phyloP scores from a whole-genome alignment of 1,139 yeast genomes.

The Pichia sp. region DNA sequence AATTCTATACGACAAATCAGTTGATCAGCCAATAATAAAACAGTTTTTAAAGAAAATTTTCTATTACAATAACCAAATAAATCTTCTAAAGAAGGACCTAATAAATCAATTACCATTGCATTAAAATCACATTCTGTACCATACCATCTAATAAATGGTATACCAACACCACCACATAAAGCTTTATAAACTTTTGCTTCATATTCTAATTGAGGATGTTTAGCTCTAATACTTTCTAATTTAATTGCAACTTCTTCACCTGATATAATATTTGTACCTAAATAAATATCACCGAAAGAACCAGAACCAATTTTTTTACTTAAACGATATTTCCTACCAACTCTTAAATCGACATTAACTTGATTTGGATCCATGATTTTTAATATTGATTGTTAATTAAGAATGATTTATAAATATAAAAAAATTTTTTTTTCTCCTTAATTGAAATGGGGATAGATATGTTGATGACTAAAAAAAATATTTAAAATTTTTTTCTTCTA shows the following conservation, averaged over 20 bases:
- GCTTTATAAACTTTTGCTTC: constrained; percentile 95
- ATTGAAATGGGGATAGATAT: neutral
- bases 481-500: no score
- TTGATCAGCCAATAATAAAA: constrained; percentile 87
- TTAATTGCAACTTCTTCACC: constrained; percentile 98
- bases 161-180: constrained; percentile 93
- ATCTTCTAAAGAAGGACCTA: constrained; percentile 95
- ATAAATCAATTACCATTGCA: constrained; percentile 91
- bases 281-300: constrained; percentile 93
- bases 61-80: constrained; percentile 93
- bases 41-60: constrained; percentile 89
- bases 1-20: constrained; percentile 90
- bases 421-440: no score
- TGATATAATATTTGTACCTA: constrained; percentile 80
- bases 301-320: constrained; percentile 97
- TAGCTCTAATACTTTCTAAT: constrained; percentile 80
- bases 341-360: constrained; percentile 47
- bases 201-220: constrained; percentile 94
- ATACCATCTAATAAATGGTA: constrained; percentile 95
- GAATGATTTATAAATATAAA: no score
- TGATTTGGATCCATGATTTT: constrained; percentile 15
- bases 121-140: constrained; percentile 96
- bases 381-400: no score
- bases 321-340: constrained; percentile 90
- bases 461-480: no score